phyloP scores from a whole-genome alignment of 352 stramenopile genomes.

The Phytopythium aichiense region DNA sequence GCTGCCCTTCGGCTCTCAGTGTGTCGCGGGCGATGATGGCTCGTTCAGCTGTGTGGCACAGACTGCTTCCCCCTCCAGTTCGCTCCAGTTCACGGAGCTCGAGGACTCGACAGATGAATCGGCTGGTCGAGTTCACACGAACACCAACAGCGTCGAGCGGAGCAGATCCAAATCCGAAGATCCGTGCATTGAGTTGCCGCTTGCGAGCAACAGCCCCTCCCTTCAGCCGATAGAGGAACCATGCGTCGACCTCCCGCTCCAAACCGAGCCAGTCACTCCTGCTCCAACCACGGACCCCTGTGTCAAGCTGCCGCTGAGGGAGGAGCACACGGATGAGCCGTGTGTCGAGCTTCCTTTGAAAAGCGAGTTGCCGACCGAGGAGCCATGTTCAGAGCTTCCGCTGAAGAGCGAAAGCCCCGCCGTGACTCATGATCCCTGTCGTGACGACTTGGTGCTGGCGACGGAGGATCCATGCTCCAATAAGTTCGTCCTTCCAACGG shows the following conservation, averaged over 20 bases:
- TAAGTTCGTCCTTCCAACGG: background rate
- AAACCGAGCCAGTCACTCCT: background rate
- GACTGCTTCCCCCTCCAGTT: background rate
- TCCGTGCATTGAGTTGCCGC: background rate
- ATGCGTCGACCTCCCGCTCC: background rate
- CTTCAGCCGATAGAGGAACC: background rate
- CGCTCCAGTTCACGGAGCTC: background rate
- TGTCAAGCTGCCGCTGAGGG: background rate
- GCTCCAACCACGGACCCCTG: background rate
- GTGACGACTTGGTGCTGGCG: background rate
- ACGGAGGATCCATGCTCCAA: background rate
- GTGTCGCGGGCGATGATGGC: background rate
- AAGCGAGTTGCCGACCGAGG: background rate
- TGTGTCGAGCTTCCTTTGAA: background rate
- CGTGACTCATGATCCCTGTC: background rate
- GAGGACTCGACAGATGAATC: background rate
- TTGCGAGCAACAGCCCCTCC: background rate
- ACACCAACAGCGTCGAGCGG: background rate
- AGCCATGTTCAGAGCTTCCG: background rate
- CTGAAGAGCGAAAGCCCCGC: background rate
- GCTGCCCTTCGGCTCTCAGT: conserved; percentile 1
- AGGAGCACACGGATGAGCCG: conserved; percentile 1
- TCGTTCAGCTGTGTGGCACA: background rate
- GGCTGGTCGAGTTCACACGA: background rate
- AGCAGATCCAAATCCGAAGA: background rate